Evolutionary conservation across 2,329 filamentous ascomycete species (phyloP).

Genomic region (Hymenoscyphus linearis): DNA sequence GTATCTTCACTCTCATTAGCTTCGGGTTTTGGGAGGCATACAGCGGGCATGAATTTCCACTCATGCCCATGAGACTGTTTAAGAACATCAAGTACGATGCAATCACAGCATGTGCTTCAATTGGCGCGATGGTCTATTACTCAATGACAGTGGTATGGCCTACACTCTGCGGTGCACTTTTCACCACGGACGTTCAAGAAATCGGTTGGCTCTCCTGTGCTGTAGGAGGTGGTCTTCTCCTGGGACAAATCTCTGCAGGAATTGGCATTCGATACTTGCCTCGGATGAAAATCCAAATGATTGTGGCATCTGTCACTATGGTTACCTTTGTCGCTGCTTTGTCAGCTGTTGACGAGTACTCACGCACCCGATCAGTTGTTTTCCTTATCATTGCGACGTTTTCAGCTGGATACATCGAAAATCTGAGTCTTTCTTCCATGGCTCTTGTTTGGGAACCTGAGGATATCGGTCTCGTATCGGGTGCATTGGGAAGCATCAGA

Average conservation of each 20-base stretch:
- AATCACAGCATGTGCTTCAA: slow-evolving; percentile 26
- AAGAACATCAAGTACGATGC: slow-evolving; percentile 33
- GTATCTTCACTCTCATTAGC: slow-evolving; percentile 14
- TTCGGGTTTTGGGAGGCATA: slow-evolving; percentile 25
- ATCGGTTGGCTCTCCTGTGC: slow-evolving; percentile 16
- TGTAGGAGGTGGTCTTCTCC: slow-evolving; percentile 11
- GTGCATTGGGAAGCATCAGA: slow-evolving; percentile 42
- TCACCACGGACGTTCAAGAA: slow-evolving; percentile 9
- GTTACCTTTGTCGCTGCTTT: slow-evolving; percentile 12
- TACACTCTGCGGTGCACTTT: slow-evolving; percentile 10
- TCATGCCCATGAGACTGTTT: slow-evolving; percentile 35
- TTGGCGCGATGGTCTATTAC: slow-evolving; percentile 34
- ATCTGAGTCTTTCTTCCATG: slow-evolving; percentile 39
- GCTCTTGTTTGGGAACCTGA: slow-evolving; percentile 42
- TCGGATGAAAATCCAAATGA: slow-evolving; percentile 15
- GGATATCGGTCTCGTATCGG: slow-evolving; percentile 42
- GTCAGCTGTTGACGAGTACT: slow-evolving; percentile 6
- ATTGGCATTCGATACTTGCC: slow-evolving; percentile 9
- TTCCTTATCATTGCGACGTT: slow-evolving; percentile 32
- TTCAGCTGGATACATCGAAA: slow-evolving; percentile 37
- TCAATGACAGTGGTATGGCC: slow-evolving; percentile 34
- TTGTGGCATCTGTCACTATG: slow-evolving; percentile 13
- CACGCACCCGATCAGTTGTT: slow-evolving; percentile 26
- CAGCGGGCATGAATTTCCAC: slow-evolving; percentile 28
- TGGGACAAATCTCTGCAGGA: slow-evolving; percentile 13